Evolutionary conservation across 2,329 filamentous ascomycete genomes (phyloP).

Genomic region (Ophiostoma sp.): DNA sequence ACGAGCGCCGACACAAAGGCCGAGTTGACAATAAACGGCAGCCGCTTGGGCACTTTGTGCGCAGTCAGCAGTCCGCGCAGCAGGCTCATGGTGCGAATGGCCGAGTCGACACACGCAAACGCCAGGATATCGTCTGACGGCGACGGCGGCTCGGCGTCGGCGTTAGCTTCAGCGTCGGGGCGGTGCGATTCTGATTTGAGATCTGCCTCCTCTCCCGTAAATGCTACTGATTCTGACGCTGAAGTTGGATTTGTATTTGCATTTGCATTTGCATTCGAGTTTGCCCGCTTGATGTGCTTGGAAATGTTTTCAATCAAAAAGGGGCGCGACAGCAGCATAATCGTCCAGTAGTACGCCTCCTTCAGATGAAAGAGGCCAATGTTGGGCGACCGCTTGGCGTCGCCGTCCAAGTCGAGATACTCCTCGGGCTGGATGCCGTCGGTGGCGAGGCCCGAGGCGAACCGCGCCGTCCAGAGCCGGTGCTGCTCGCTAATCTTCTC

Average conservation of each 20-base stretch:
- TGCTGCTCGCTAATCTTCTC: constrained; percentile 32
- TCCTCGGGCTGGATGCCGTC: constrained; percentile 27
- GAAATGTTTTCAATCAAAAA: constrained; percentile 35
- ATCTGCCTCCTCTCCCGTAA: too few species aligned
- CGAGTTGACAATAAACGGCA: constrained; percentile 44
- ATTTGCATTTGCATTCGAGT: background rate
- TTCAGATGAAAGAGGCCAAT: constrained; percentile 35
- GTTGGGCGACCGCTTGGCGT: constrained; percentile 29
- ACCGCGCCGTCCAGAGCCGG: constrained; percentile 30
- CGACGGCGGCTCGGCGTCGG: constrained; percentile 13
- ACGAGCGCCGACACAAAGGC: constrained; percentile 43
- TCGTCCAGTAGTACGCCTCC: constrained; percentile 37
- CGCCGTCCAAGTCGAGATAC: constrained; percentile 21
- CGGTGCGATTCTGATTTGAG: background rate
- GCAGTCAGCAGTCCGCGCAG: constrained; percentile 36
- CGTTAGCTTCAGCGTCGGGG: background rate
- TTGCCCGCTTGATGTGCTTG: constrained; percentile 20
- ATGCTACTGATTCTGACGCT: too few species aligned
- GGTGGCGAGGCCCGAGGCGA: constrained; percentile 25
- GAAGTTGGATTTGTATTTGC: too few species aligned
- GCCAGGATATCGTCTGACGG: constrained; percentile 31
- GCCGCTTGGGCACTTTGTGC: constrained; percentile 37
- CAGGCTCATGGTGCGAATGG: constrained; percentile 37
- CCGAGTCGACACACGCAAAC: constrained; percentile 36
- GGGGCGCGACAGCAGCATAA: constrained; percentile 37